These are phyloP conservation scores for Tubosaeta brunneosetosa DNA, from an alignment of 768 basidiomycete genomes.

Conservation along the genomic window DNA sequence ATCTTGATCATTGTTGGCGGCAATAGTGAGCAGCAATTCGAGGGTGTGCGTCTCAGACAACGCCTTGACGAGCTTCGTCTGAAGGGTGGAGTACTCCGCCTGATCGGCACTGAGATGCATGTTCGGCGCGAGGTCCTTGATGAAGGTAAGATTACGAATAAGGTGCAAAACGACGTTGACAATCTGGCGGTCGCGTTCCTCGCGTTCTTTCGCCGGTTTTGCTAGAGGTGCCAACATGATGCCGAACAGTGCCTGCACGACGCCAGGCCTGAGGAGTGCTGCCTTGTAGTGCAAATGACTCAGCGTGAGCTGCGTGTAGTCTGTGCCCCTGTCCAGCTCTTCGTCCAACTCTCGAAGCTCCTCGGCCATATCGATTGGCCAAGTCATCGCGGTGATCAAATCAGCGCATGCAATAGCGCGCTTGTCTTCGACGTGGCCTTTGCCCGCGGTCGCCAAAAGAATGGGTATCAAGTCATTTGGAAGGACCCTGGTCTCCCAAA, in stretches of 20 bases:
- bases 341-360: constrained; percentile 90
- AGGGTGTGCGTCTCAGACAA: constrained; percentile 70
- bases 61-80: constrained; percentile 67
- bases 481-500: constrained; percentile 83
- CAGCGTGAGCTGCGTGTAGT: constrained; percentile 79
- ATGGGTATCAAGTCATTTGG: constrained; percentile 87
- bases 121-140: constrained; percentile 78
- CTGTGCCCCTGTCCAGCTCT: constrained; percentile 71
- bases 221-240: constrained; percentile 77
- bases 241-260: constrained; percentile 66
- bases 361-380: constrained; percentile 95
- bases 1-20: constrained; percentile 70
- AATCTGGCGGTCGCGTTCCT: constrained; percentile 77
- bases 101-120: constrained; percentile 71
- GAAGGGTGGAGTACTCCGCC: constrained; percentile 72
- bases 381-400: constrained; percentile 94
- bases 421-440: constrained; percentile 74
- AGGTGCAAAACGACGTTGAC: constrained; percentile 86
- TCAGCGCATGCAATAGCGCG: constrained; percentile 81
- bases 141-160: constrained; percentile 90
- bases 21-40: constrained; percentile 79
- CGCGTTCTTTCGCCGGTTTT: constrained; percentile 62
- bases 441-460: constrained; percentile 73
- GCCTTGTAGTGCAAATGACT: constrained; percentile 91
- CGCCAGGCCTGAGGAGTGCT: constrained; percentile 56